Evolutionary conservation across 2,329 filamentous ascomycete genomes (phyloP).

Genomic region (Colletotrichum simmondsii): DNA sequence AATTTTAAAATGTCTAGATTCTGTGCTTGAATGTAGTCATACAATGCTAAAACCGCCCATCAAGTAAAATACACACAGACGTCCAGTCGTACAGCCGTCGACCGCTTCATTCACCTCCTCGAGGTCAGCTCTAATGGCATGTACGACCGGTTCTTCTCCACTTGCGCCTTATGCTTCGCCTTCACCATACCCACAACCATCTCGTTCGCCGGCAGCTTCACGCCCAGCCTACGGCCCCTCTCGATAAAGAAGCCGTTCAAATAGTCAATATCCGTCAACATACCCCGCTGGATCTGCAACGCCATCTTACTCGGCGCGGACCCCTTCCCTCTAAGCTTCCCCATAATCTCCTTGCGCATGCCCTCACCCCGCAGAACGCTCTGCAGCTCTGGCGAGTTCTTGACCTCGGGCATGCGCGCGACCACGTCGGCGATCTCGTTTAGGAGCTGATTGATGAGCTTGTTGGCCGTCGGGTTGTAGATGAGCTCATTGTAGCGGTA

Average conservation of each 20-base stretch:
- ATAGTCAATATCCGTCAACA: slow-evolving; percentile 81
- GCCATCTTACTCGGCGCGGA: slow-evolving; percentile 72
- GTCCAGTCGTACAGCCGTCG: neutral
- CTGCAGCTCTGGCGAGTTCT: slow-evolving; percentile 66
- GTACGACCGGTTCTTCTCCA: slow-evolving; percentile 44
- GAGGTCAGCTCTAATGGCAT: slow-evolving; percentile 50
- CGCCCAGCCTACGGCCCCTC: slow-evolving; percentile 76
- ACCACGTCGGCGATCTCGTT: slow-evolving; percentile 81
- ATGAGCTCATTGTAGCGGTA: slow-evolving; percentile 78
- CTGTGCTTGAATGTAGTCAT: neutral
- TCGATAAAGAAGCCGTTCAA: slow-evolving; percentile 89
- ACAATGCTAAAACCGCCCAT: slow-evolving; percentile 9
- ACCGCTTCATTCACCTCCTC: slow-evolving; percentile 12
- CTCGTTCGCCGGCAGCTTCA: slow-evolving; percentile 79
- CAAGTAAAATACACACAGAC: neutral
- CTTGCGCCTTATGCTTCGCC: slow-evolving; percentile 65
- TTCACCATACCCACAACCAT: slow-evolving; percentile 79
- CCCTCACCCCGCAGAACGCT: slow-evolving; percentile 67
- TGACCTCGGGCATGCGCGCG: slow-evolving; percentile 78
- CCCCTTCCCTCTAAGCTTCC: slow-evolving; percentile 66
- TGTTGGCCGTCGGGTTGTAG: slow-evolving; percentile 72
- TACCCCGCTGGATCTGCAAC: slow-evolving; percentile 69
- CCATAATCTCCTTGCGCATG: slow-evolving; percentile 70
- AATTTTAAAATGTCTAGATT: neutral
- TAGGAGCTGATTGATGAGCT: slow-evolving; percentile 77